Conservation (phyloP, 2,329 filamentous ascomycete species). For the Graphium sp. region DNA sequence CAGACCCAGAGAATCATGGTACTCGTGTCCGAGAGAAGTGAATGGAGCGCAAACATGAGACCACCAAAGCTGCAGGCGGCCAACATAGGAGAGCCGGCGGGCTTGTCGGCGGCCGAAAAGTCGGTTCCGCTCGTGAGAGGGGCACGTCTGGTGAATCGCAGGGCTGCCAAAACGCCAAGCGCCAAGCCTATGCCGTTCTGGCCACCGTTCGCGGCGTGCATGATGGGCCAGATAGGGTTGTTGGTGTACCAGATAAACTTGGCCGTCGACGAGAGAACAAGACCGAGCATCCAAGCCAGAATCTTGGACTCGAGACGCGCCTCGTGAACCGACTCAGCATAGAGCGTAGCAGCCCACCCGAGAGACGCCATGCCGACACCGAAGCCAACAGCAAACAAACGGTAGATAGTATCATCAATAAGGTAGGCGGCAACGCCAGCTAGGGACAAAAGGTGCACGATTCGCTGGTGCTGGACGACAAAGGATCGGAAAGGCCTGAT, state of each 20-base stretch:
- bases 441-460: conserved; percentile 63
- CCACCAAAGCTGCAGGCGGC: conserved; percentile 68
- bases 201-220: conserved; percentile 79
- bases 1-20: conserved; percentile 99
- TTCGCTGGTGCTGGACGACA: conserved; percentile 49
- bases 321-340: conserved; percentile 58
- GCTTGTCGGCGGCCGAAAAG: conserved; percentile 13
- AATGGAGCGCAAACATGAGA: conserved; percentile 79
- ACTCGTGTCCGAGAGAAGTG: conserved; percentile 86
- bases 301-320: conserved; percentile 67
- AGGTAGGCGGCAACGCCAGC: conserved; percentile 66
- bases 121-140: conserved; percentile 24
- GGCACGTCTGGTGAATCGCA: conserved; percentile 56
- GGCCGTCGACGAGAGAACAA: conserved; percentile 70
- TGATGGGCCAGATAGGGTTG: conserved; percentile 92
- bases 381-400: conserved; percentile 69
- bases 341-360: conserved; percentile 70
- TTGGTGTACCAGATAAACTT: conserved; percentile 93
- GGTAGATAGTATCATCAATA: conserved; percentile 51
- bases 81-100: conserved; percentile 50
- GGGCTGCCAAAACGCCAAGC: conserved; percentile 57
- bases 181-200: conserved; percentile 75
- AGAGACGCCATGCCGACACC: conserved; percentile 67
- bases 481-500: conserved; percentile 52
- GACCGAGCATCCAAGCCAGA: conserved; percentile 62